Conservation (phyloP, 306 rosid genomes). For the Astragalus membranaceus region DNA sequence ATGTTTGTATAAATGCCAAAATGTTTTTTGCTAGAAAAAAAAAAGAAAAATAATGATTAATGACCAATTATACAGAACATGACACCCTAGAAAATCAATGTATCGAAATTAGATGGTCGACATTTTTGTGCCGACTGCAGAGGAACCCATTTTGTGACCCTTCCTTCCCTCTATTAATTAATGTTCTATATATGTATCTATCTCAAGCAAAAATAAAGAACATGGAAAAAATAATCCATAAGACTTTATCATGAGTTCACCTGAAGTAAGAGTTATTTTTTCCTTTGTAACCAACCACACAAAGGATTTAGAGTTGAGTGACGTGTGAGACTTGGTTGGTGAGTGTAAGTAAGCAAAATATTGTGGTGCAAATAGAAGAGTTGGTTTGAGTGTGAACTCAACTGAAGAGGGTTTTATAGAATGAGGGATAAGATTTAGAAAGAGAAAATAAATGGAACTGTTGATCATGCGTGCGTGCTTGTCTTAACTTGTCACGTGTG, state of each 20-base stretch:
- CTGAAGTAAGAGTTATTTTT: too few relatives aligned
- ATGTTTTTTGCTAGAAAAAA: not conserved
- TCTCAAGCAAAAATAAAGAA: too few relatives aligned
- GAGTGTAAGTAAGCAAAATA: not conserved
- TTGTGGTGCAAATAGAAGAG: slow-evolving; percentile 8
- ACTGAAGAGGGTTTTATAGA: slow-evolving; percentile 13
- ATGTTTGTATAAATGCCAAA: slow-evolving; percentile 16
- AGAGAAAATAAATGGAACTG: not conserved
- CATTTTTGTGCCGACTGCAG: too few relatives aligned
- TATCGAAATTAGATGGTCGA: too few relatives aligned
- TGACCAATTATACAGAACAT: too few relatives aligned
- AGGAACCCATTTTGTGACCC: too few relatives aligned
- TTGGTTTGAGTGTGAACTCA: slow-evolving; percentile 3
- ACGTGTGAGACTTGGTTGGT: slow-evolving; percentile 5
- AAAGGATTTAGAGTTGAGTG: not conserved
- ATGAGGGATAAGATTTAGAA: not conserved
- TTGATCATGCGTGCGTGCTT: slow-evolving; percentile 7
- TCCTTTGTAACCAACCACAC: too few relatives aligned
- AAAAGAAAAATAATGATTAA: not conserved
- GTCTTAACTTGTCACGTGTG: slow-evolving; percentile 45
- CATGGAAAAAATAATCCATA: too few relatives aligned
- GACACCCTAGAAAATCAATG: too few relatives aligned
- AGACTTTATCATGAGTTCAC: too few relatives aligned
- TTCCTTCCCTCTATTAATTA: too few relatives aligned
- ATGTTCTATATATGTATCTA: too few relatives aligned